phyloP scores from a whole-genome alignment of 495 filamentous ascomycete genomes.

The Cladorrhinum samala region DNA sequence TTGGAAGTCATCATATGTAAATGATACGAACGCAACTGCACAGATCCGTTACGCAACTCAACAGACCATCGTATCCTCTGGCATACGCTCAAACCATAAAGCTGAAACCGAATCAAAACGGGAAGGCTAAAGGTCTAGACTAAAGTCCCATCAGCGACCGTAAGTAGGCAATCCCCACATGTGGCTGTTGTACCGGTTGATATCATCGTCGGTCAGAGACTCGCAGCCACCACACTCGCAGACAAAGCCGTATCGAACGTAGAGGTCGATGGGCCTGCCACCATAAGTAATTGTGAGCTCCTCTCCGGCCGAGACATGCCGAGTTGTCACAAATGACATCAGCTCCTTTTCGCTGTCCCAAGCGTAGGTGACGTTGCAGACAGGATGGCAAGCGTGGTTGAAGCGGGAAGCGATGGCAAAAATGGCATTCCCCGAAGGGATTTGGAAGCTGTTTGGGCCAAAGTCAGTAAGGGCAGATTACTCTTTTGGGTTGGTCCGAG shows the following conservation, averaged over 20 bases:
- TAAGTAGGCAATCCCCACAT: too few relatives aligned
- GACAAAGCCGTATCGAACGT: conserved; percentile 26
- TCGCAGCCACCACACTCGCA: conserved; percentile 30
- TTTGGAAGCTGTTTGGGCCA: conserved; percentile 15
- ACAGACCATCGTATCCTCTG: too few relatives aligned
- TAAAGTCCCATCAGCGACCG: too few relatives aligned
- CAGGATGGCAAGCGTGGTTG: conserved; percentile 30
- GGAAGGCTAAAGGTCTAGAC: too few relatives aligned
- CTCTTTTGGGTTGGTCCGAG: too few relatives aligned
- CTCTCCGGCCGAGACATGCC: conserved; percentile 14
- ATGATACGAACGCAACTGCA: too few relatives aligned
- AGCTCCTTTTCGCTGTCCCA: background rate
- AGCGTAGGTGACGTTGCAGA: conserved; percentile 18
- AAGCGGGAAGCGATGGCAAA: conserved; percentile 28
- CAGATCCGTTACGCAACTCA: too few relatives aligned
- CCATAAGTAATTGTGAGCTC: conserved; percentile 34
- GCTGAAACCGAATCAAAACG: too few relatives aligned
- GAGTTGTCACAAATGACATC: conserved; percentile 11
- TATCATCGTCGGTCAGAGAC: conserved; percentile 17
- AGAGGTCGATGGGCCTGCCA: conserved; percentile 15
- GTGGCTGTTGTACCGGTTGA: too few relatives aligned
- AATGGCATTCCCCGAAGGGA: conserved; percentile 17
- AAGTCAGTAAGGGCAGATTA: too few relatives aligned
- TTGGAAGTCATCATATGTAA: too few relatives aligned
- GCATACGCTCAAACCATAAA: too few relatives aligned